Evolutionary conservation across 2,329 filamentous ascomycete species (phyloP), one percentile per base, ranked within the genome.

Genomic region (Beauveria sp.): DNA sequence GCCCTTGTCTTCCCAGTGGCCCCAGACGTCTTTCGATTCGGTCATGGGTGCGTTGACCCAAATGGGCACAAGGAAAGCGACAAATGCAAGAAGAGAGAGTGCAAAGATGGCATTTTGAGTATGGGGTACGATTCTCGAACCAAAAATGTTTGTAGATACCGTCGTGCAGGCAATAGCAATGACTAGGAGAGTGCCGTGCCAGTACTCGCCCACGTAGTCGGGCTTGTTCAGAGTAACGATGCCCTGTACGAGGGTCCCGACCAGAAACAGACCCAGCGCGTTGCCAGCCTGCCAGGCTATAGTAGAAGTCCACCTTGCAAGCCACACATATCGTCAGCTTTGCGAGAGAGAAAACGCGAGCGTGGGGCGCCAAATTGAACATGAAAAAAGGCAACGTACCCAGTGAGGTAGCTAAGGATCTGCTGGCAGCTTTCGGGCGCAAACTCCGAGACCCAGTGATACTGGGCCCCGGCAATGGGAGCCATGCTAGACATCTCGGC

Each of bases 401-500:
- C 60, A 24, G 52, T 53, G 12, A 62, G 24, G 40, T 51, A 62
- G 46, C 60, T 62, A 9, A 62, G 53, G 10, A 58, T 45, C 40
- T 24, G 51, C 42, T 65, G 63, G n/a, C 52, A 63, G 40, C 20
- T 60, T 12, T 62, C 58, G 18, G 63, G 63, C 1, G 63, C 58
- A 48, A 65, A 65, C 34, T 65, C 63, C 45, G 62, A 63, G 7
- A 65, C 63, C 66, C 66, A 67, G 43, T 67, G 66, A 22, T 67
- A 67, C 46, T 67, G 66, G 2, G 65, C 65, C 9, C 66, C 66
- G 8, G 66, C 65, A 24, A 67, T 67, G 16, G 66, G 66, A 0
- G 64, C 64, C 14, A 67, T 67, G 22, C 65, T 63, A 2, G 66
- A 49, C 20, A 67, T 65, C 38, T 67, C 66, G 1, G 66, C 65